phyloP scores from a whole-genome alignment of 2,329 filamentous ascomycete species.

The Hypoxylon sp. region DNA sequence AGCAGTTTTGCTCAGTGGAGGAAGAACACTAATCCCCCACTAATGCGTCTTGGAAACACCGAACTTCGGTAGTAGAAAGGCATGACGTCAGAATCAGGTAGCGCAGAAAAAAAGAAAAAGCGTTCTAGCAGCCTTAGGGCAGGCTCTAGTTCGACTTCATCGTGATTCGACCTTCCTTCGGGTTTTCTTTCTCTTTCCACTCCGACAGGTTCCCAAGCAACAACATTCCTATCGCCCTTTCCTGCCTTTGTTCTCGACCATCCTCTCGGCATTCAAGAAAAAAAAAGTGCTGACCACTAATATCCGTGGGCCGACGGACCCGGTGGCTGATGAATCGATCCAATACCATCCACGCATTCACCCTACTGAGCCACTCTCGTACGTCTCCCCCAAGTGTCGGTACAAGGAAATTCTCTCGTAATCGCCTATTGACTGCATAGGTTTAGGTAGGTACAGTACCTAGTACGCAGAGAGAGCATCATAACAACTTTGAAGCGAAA shows the following conservation, averaged over 20 bases:
- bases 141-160: slow-evolving; percentile 3
- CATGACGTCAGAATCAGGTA: slow-evolving; percentile 9
- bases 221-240: not conserved
- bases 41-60: slow-evolving; percentile 2
- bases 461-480: slow-evolving; percentile 7
- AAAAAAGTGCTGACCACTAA: slow-evolving; percentile 14
- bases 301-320: slow-evolving; percentile 9
- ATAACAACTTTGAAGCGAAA: slow-evolving; percentile 10
- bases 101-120: slow-evolving; percentile 4
- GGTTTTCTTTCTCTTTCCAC: slow-evolving; percentile 2
- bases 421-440: slow-evolving; percentile 19
- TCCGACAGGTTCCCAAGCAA: not conserved
- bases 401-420: slow-evolving; percentile 14
- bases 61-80: slow-evolving; percentile 1
- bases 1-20: not conserved
- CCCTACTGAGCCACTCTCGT: slow-evolving; percentile 29
- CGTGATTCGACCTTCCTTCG: slow-evolving; percentile 4
- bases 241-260: not conserved
- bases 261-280: slow-evolving; percentile 3
- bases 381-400: slow-evolving; percentile 11
- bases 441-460: slow-evolving; percentile 3
- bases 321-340: slow-evolving; percentile 12
- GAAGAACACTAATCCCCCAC: not conserved
- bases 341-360: slow-evolving; percentile 7
- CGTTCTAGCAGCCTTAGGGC: not conserved